Evolutionary conservation across 164 flowering plant genomes (phyloP), one percentile per base, ranked within the genome.

Genomic region (Piper longum): DNA sequence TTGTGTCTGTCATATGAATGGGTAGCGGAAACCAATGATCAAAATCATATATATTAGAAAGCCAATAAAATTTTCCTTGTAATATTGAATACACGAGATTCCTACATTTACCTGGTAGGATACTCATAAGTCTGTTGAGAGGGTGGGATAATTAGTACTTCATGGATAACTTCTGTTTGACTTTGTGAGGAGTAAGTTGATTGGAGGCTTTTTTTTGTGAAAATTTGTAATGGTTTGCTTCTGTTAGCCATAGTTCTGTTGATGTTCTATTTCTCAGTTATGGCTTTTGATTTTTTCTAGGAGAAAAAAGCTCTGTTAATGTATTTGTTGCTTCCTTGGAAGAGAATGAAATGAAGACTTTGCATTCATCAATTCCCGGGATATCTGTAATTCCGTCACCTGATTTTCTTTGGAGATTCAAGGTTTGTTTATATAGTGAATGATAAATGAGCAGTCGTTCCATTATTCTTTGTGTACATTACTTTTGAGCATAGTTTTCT

Each of bases 331-430:
- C 52, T 48, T 48, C 8, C 7, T 48, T 48, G 52, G 52, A 48
- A 48, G 52, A 2, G 12, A 48, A 48, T 9, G 52, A 48, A 13
- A 48, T 48, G 52, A 48, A 48, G 52, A 14, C 52, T 9, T 14
- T 48, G 11, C 9, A 48, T 66, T 66, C 67, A 51, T 78, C 85
- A 41, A 66, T 87, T 64, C 73, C 62, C 61, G 67, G 77, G 67
- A 72, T 81, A 44, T 81, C 81, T 17, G 80, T 88, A 45, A 72
- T 89, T 80, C 98, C 95, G 0, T 86, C 97, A 51, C 92, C 97
- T 13, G 52, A 79, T 67, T 71, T 93, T 14, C 74, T 93, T 44
- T 86, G 96, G 96, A 88, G 96, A 83, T 84, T 88, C 68, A 92
- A 92, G 98, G 98, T 88, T 70, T 52, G 66, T 54, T 12, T 48